phyloP scores from a whole-genome alignment of 164 flowering plant species.

The Tinospora cordifolia region DNA sequence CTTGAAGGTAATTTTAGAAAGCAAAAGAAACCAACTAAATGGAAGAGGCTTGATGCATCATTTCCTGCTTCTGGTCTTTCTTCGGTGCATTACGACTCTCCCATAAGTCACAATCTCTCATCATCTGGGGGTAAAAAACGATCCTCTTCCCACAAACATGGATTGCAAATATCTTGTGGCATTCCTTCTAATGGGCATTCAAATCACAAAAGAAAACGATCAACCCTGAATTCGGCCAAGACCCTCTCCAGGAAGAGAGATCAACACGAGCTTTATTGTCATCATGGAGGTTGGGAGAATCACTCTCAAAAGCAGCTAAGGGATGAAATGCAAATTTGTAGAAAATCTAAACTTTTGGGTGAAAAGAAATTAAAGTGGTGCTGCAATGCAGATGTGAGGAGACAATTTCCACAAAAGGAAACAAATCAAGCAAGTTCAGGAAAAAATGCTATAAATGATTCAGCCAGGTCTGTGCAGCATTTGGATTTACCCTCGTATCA shows the following conservation, averaged over 20 bases:
- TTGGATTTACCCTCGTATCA: slow-evolving; percentile 10
- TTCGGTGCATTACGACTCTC: slow-evolving; percentile 13
- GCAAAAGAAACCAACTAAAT: slow-evolving; percentile 28
- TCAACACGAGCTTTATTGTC: slow-evolving; percentile 13
- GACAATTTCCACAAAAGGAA: slow-evolving; percentile 8
- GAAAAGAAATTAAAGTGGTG: slow-evolving; percentile 22
- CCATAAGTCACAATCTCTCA: slow-evolving; percentile 5
- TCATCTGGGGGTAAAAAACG: slow-evolving; percentile 18
- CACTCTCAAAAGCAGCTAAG: slow-evolving; percentile 9
- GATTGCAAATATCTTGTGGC: slow-evolving; percentile 8
- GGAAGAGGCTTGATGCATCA: slow-evolving; percentile 31
- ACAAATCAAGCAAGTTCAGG: slow-evolving; percentile 12
- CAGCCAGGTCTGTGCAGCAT: slow-evolving; percentile 8
- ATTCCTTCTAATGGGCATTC: slow-evolving; percentile 17
- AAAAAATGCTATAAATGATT: slow-evolving; percentile 11
- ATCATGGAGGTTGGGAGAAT: slow-evolving; percentile 19
- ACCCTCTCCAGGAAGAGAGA: slow-evolving; percentile 25
- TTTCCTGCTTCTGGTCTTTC: slow-evolving; percentile 19
- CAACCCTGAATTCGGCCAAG: slow-evolving; percentile 23
- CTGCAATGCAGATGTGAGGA: slow-evolving; percentile 9
- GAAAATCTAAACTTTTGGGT: slow-evolving; percentile 13
- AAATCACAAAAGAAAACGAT: slow-evolving; percentile 22
- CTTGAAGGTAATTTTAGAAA: slow-evolving; percentile 19
- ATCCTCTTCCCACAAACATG: slow-evolving; percentile 16
- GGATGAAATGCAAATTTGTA: slow-evolving; percentile 5